Evolutionary conservation across 225 moss, liverwort and hornwort genomes (phyloP).

Genomic region (Antitrichia curtipendula): DNA sequence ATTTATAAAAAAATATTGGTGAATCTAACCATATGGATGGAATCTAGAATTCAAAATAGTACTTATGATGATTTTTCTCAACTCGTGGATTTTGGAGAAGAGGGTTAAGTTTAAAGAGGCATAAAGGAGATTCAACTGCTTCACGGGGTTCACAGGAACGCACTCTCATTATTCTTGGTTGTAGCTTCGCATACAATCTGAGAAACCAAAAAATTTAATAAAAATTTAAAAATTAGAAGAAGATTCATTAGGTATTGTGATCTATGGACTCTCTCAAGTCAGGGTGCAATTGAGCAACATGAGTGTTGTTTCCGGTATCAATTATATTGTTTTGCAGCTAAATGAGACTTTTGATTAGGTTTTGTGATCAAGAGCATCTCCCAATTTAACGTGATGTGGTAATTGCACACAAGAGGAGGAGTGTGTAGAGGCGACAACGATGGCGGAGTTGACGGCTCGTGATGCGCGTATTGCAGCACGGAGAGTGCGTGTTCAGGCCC

Average conservation of each 20-base stretch:
- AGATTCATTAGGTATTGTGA: background rate
- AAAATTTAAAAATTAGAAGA: background rate
- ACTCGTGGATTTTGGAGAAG: too few relatives aligned
- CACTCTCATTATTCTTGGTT: background rate
- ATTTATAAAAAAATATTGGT: too few relatives aligned
- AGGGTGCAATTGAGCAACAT: background rate
- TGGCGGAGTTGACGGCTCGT: constrained; percentile 12
- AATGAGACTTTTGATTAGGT: background rate
- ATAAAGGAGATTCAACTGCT: background rate
- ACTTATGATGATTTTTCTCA: too few relatives aligned
- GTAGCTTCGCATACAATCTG: background rate
- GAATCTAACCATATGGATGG: too few relatives aligned
- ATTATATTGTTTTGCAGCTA: background rate
- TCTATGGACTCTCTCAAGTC: background rate
- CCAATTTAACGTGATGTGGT: background rate
- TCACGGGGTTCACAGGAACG: background rate
- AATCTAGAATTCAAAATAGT: too few relatives aligned
- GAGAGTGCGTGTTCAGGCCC: constrained; percentile 26
- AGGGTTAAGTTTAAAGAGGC: background rate
- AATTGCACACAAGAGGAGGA: background rate
- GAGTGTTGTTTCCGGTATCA: background rate
- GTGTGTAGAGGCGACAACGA: background rate
- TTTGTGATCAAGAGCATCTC: background rate
- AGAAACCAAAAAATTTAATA: too few relatives aligned
- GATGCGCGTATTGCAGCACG: constrained; percentile 32